A percentile compares a stretch with the other conserved stretches of the same genome.
phyloP scores from a whole-genome alignment of 176 grass and related monocot species.

The Aegilops sharonensis region DNA sequence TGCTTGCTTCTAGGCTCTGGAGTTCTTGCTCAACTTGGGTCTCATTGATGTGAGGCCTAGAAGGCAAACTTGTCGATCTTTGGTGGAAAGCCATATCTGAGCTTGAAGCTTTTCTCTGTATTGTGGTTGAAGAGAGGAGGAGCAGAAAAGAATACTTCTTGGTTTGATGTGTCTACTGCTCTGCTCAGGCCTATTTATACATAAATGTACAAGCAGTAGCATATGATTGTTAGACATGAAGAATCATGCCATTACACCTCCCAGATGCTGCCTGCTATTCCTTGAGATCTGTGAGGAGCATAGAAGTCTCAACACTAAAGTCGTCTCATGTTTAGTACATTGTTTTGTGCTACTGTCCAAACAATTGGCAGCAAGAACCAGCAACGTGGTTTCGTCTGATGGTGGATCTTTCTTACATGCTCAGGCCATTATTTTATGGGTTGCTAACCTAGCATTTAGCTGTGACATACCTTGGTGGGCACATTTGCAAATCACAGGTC shows the following conservation, averaged over 20 bases:
- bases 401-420: not conserved
- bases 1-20: not conserved
- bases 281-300: too few relatives aligned
- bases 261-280: too few relatives aligned
- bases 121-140: not conserved
- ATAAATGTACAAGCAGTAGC: too few relatives aligned
- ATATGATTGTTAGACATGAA: too few relatives aligned
- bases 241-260: too few relatives aligned
- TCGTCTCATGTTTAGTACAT: too few relatives aligned
- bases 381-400: too few relatives aligned
- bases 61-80: not conserved
- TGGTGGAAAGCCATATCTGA: not conserved
- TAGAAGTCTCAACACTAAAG: too few relatives aligned
- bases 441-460: not conserved
- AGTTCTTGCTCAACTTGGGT: not conserved
- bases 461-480: not conserved
- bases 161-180: too few relatives aligned
- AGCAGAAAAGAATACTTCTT: not conserved
- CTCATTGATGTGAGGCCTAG: not conserved
- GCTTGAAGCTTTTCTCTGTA: not conserved
- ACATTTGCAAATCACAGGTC: not conserved
- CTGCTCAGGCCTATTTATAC: too few relatives aligned
- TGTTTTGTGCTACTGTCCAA: not conserved
- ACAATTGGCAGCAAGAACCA: not conserved
- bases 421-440: not conserved